These are phyloP conservation scores for Aspergillus luchuensis DNA, from an alignment of 2,329 filamentous ascomycete species.

Conservation along the genomic window DNA sequence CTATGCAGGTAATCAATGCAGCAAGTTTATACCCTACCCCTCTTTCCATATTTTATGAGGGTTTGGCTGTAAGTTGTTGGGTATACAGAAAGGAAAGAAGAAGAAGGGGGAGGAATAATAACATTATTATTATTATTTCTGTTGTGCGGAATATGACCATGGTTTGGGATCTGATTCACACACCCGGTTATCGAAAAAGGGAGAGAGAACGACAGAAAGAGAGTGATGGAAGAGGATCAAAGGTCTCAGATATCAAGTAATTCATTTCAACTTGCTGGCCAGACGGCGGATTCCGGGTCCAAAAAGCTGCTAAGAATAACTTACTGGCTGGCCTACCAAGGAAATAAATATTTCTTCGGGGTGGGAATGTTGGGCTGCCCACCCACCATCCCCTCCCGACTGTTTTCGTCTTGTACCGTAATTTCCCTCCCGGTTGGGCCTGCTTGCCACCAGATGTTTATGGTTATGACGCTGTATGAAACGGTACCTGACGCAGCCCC, in stretches of 20 bases:
- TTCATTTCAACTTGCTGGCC: background rate
- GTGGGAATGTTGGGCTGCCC: background rate
- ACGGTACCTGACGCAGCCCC: too few relatives aligned
- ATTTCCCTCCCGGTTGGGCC: background rate
- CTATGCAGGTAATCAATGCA: background rate
- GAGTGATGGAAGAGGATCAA: too few relatives aligned
- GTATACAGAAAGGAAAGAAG: too few relatives aligned
- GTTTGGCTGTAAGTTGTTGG: background rate
- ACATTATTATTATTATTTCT: background rate
- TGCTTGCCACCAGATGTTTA: background rate
- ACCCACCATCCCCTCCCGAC: background rate
- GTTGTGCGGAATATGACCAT: background rate
- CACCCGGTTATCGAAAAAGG: background rate
- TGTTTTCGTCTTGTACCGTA: background rate
- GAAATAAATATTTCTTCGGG: background rate
- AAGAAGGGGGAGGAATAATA: too few relatives aligned
- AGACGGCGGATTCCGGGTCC: background rate
- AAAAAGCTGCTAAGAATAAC: background rate
- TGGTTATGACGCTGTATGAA: background rate
- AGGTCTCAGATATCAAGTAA: constrained; percentile 4
- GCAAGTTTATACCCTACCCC: too few relatives aligned
- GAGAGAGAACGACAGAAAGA: too few relatives aligned
- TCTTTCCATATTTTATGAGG: background rate
- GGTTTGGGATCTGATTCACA: background rate
- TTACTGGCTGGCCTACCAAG: background rate